These are phyloP conservation scores for Apostasia shenzhenica DNA, from an alignment of 106 monocot species.

Conservation along the genomic window DNA sequence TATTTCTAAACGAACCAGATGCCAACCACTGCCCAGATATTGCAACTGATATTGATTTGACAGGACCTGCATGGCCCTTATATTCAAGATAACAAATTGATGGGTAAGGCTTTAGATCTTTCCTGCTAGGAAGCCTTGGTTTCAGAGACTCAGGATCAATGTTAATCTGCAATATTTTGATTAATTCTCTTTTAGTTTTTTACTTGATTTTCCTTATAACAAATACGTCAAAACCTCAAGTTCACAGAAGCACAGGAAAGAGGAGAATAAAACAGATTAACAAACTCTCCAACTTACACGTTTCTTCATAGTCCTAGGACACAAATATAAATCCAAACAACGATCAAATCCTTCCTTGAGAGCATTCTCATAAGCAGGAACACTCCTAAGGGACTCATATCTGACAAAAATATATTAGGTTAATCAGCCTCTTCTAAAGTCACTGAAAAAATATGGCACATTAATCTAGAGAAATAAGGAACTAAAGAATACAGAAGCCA, in stretches of 20 bases:
- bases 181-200: too few relatives aligned
- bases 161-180: slow-evolving; percentile 52
- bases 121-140: slow-evolving; percentile 83
- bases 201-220: background rate
- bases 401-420: slow-evolving; percentile 23
- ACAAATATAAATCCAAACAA: slow-evolving; percentile 87
- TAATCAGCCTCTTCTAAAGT: slow-evolving; percentile 2
- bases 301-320: slow-evolving; percentile 85
- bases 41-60: slow-evolving; percentile 74
- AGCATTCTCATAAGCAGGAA: slow-evolving; percentile 90
- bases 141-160: slow-evolving; percentile 97
- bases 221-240: background rate
- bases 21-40: slow-evolving; percentile 85
- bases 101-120: slow-evolving; percentile 95
- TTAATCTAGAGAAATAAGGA: background rate
- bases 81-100: slow-evolving; percentile 88
- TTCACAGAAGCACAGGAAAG: background rate
- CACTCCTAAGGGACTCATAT: slow-evolving; percentile 71
- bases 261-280: background rate
- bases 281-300: slow-evolving; percentile 40
- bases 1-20: slow-evolving; percentile 57
- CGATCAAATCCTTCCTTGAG: slow-evolving; percentile 84
- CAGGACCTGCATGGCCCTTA: slow-evolving; percentile 75
- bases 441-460: background rate
- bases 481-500: background rate